Base-by-base conservation (phyloP, 257 asterid species). In the Fraxinus pennsylvanica region DNA sequence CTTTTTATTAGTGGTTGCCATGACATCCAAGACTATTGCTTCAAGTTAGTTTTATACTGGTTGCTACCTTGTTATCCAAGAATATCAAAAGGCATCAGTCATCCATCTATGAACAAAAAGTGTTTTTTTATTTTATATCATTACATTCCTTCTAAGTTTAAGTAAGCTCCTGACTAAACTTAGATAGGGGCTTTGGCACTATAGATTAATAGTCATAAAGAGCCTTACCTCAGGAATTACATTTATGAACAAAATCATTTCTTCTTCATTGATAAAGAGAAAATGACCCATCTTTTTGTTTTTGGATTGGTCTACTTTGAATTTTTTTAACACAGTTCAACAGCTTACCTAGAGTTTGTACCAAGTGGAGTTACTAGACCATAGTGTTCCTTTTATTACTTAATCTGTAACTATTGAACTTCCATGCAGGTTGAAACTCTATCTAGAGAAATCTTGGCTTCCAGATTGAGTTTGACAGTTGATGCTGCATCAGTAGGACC, bases 361-460 rank as follows among this genome's bases (percentile, higher is more conserved):
- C 12, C 29, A 21, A 47, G 57, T 47, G n/a, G 54, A 3, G 7
- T 47, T 47, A 14, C 54, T 13, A 4, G n/a, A 21, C 67, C 27
- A 0, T 6, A 54, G 29, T n/a, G 5, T 15, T 52, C 65, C 0
- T 54, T 54, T 19, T n/a, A 17, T 12, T 17, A 54, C 67, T 68
- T 69, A 73, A 76, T 77, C 21, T 70, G 76, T 68, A 69, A 78
- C 67, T 68, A 21, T 67, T 17, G 27, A 59, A 77, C 80, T 78
- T 36, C 74, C 65, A 38, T 86, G 87, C 92, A 96, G 99, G 96
- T 93, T 70, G 99, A 96, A 82, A 87, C 91, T 30, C 94, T 96
- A 61, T 86, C 94, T 8, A 92, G 84, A 85, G 99, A 96, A 67
- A 97, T 92, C 88, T 84, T 96, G 88, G 97, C 97, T 21, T 91